Base-by-base conservation (phyloP, 192 early-diverging fungal species). In the Podila minutissima region DNA sequence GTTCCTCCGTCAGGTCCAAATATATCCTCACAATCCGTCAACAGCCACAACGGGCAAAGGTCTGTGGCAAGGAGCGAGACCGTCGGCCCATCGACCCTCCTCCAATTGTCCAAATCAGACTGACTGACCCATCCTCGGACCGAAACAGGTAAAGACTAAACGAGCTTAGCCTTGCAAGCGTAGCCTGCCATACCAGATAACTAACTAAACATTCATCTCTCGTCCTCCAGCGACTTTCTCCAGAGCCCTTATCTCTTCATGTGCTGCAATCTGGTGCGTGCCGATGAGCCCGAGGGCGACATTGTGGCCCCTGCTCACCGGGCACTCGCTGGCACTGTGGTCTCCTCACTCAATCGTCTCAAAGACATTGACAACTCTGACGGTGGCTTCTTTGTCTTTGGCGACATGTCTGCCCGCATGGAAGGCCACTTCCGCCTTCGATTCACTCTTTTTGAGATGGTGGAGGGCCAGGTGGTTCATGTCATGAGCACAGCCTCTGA, bases 361-460 rank as follows among this genome's bases (percentile, higher is more conserved):
- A 93, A 94, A 59, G 97, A 97, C 66, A 82, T 94, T 41, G 92
- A 96, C 74, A 90, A 93, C 71, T 86, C 82, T 22, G 94, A 95
- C 62, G 95, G 97, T 48, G 95, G 93, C 0, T 97, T 96, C 71
- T 97, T 97, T 87, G 95, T 97, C 22, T 98, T 98, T 84, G 94
- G 95, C 12, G 97, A 98, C 75, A 87, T 98, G 32, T 95, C 93
- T 31, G 92, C 94, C 37, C 83, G 94, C 32, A 90, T 93, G 64
- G 95, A 98, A 66, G 97, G 97, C 32, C 85, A 86, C 10, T 95
- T 91, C 74, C 78, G 89, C n/a, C 85, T 95, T 65, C 88, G 86
- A 83, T 98, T 98, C 83, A 93, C 92, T 60, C 76, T 98, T 37
- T 97, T 95, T 85, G 95, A 98, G 85, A 94, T 98, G 32, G 74